A percentile compares a stretch with the other conserved stretches of the same genome.
These are phyloP conservation scores for Ulota crispa DNA, from an alignment of 225 moss, liverwort and hornwort genomes.

Conservation along the genomic window DNA sequence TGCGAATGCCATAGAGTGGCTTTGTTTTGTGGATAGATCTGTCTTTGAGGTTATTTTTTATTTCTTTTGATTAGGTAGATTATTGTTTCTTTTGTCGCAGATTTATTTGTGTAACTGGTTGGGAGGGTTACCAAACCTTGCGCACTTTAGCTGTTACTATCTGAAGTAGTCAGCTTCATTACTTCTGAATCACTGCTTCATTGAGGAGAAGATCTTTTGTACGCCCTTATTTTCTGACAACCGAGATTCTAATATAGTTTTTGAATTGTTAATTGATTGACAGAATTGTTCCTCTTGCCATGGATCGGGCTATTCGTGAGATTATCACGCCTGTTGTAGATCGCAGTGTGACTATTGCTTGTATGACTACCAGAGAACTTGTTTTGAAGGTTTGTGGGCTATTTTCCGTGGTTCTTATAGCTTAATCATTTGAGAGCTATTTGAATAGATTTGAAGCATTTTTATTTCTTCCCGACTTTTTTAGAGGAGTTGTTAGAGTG, in stretches of 20 bases:
- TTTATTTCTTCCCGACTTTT: slow-evolving; percentile 3
- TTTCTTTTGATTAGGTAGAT: slow-evolving; percentile 14
- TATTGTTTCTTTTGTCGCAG: not conserved
- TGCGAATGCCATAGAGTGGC: not conserved
- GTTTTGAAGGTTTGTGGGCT: slow-evolving; percentile 74
- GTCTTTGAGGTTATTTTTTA: not conserved
- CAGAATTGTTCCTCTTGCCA: slow-evolving; percentile 94
- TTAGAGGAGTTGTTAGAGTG: slow-evolving; percentile 4
- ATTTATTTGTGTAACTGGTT: not conserved
- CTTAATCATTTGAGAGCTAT: not conserved
- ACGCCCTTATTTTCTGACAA: not conserved
- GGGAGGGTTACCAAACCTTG: not conserved
- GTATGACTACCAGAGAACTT: slow-evolving; percentile 97
- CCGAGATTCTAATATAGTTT: not conserved
- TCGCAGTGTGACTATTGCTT: slow-evolving; percentile 95
- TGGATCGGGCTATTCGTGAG: slow-evolving; percentile 98
- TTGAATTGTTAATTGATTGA: slow-evolving; percentile 15
- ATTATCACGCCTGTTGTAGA: slow-evolving; percentile 94
- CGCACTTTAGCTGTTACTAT: not conserved
- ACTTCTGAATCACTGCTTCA: not conserved
- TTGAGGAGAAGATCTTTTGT: not conserved
- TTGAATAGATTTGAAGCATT: not conserved
- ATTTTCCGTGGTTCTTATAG: not conserved
- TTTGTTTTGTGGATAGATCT: not conserved
- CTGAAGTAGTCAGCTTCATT: not conserved